Conservation (phyloP, 768 basidiomycete species). For the Suillus variegatus region DNA sequence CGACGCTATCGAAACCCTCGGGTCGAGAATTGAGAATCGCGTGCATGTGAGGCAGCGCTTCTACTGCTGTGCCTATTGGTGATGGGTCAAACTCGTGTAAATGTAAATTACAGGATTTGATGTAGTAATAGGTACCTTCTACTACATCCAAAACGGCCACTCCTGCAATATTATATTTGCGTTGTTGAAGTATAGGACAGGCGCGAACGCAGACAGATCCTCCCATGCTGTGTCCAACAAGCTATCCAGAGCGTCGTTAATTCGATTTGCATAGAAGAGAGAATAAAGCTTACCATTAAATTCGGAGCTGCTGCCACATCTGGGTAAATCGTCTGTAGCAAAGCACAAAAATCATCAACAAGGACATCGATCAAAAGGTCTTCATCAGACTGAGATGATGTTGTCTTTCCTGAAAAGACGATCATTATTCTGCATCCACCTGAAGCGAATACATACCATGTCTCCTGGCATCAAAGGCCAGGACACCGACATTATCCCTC, state of each 20-base stretch:
- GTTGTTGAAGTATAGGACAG: constrained; percentile 64
- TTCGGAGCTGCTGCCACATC: constrained; percentile 64
- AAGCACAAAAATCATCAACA: constrained; percentile 68
- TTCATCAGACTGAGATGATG: constrained; percentile 24
- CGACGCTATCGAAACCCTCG: constrained; percentile 77
- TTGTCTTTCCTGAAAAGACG: constrained; percentile 25
- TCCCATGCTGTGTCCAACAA: constrained; percentile 97
- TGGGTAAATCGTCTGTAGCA: constrained; percentile 72
- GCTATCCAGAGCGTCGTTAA: constrained; percentile 38
- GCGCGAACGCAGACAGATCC: constrained; percentile 83
- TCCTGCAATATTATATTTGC: constrained; percentile 71
- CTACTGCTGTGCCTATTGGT: constrained; percentile 79
- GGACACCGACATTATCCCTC: constrained; percentile 74
- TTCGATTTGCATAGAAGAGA: background rate
- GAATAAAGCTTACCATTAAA: constrained; percentile 57
- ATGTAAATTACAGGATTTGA: constrained; percentile 1
- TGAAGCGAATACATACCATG: constrained; percentile 63
- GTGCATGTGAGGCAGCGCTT: constrained; percentile 93
- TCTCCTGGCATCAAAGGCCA: constrained; percentile 80
- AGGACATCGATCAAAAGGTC: constrained; percentile 70
- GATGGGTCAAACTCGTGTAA: background rate
- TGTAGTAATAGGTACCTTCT: constrained; percentile 57
- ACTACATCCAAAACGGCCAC: constrained; percentile 87
- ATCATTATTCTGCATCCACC: constrained; percentile 1
- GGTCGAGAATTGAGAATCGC: constrained; percentile 84